These are phyloP conservation scores for Neurospora crassa DNA, from an alignment of 2,329 filamentous ascomycete genomes.

Conservation along the genomic window DNA sequence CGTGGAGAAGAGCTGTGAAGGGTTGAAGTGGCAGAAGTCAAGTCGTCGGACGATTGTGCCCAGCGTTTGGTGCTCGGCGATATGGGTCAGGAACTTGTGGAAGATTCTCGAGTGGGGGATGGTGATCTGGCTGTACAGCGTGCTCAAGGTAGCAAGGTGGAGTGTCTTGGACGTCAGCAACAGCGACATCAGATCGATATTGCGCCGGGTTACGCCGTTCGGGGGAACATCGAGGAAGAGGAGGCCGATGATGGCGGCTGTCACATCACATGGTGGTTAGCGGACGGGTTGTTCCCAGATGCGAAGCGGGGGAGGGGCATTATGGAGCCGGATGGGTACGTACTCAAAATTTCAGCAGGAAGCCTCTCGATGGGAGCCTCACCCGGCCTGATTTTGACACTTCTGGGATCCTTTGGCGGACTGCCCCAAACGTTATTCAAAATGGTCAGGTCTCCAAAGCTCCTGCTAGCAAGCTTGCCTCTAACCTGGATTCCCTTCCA, in stretches of 20 bases:
- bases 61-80: slow-evolving; percentile 55
- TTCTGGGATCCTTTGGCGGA: slow-evolving; percentile 19
- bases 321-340: slow-evolving; percentile 24
- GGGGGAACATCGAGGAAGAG: slow-evolving; percentile 63
- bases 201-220: slow-evolving; percentile 67
- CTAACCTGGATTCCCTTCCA: slow-evolving; percentile 54
- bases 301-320: slow-evolving; percentile 1
- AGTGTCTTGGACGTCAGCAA: slow-evolving; percentile 67
- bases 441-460: slow-evolving; percentile 49
- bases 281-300: slow-evolving; percentile 8
- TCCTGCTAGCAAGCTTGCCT: slow-evolving; percentile 50
- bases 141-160: slow-evolving; percentile 62
- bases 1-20: slow-evolving; percentile 64
- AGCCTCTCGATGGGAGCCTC: slow-evolving; percentile 54
- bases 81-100: slow-evolving; percentile 66
- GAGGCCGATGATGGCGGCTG: slow-evolving; percentile 65
- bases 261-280: background rate
- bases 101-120: slow-evolving; percentile 78
- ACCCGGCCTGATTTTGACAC: slow-evolving; percentile 27
- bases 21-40: slow-evolving; percentile 82
- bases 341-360: slow-evolving; percentile 63
- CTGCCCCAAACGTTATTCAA: slow-evolving; percentile 46
- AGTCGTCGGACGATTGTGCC: slow-evolving; percentile 69
- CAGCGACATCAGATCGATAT: slow-evolving; percentile 67
- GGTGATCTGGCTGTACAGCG: slow-evolving; percentile 70